Conservation (phyloP, 176 grass and related monocot species). For the Puya raimondii region DNA sequence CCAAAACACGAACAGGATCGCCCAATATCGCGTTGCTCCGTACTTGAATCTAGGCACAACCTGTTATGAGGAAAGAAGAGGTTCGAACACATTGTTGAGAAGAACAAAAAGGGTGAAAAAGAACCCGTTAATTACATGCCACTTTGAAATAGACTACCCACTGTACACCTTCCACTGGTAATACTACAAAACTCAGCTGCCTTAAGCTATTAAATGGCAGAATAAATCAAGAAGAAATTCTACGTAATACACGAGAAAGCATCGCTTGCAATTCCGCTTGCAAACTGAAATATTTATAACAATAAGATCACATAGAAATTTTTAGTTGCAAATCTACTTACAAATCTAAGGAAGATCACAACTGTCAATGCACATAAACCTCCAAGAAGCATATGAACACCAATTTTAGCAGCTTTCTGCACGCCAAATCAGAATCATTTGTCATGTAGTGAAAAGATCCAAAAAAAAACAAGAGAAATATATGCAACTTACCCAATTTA, state of each 20-base stretch:
- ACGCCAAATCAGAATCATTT: conserved; percentile 21
- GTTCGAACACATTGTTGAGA: conserved; percentile 1
- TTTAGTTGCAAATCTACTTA: conserved; percentile 40
- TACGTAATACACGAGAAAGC: neutral
- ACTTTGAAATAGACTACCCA: too few species aligned
- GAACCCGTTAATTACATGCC: neutral
- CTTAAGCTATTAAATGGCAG: neutral
- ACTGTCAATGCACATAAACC: conserved; percentile 58
- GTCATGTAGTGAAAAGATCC: neutral
- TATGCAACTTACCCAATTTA: neutral
- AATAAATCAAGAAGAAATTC: neutral
- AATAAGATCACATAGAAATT: conserved; percentile 10
- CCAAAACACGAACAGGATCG: conserved; percentile 66
- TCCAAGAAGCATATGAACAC: conserved; percentile 73
- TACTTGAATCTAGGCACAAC: conserved; percentile 63
- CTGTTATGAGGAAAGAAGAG: conserved; percentile 17
- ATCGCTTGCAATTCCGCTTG: neutral
- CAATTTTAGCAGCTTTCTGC: conserved; percentile 72
- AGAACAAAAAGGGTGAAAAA: neutral
- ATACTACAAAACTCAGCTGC: neutral
- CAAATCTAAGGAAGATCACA: conserved; percentile 83
- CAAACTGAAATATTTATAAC: neutral
- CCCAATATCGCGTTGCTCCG: conserved; percentile 61
- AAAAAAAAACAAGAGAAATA: neutral
- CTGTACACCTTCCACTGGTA: neutral